Base-by-base conservation (phyloP, 1,139 yeast species). In the Hansenula lynferdii region DNA sequence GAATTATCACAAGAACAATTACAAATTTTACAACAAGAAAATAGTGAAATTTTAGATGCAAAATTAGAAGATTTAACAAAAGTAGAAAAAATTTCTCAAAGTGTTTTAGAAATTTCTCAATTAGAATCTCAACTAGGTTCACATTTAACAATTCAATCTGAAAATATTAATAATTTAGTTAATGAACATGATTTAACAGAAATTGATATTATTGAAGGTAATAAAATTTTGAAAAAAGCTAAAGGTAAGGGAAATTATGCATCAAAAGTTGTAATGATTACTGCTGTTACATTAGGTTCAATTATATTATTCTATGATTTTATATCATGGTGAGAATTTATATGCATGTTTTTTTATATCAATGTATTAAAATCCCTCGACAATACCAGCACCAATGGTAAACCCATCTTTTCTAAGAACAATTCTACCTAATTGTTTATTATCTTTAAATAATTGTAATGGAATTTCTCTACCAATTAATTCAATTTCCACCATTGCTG, bases 371-470 rank as follows among this genome's bases (percentile, higher is more conserved):
- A 32, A 22, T 38, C n/a, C 42, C 36, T 53, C 56, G 21, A 81
- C 79, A 2, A 69, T 70, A 22, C 97, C 97, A 0, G 97, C 96
- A 9, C 95, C 97, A 35, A 92, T 74, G 0, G 97, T 87, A 22
- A 69, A 57, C 3, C 97, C 97, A 50, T 86, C 96, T 51, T 83
- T 78, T 55, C 98, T 78, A 33, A 92, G 62, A 8, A 94, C 92
- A 19, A 92, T 68, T 51, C 96, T 72, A 2, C 97, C 96, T 35
- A 92, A 64, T 29, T 76, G 76, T 49, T 71, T 72, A 55, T 80
- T 79, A 35, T 80, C 76, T 11, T 63, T 64, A 50, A 72, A 82
- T 18, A 70, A 68, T 23, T 87, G 70, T 36, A 86, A 55, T 2
- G 96, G 95, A 28, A 83, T 60, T 29, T 72, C 64, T 45, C 73